phyloP scores from a whole-genome alignment of 169 alveolate genomes.

The Plasmodium malariae region DNA sequence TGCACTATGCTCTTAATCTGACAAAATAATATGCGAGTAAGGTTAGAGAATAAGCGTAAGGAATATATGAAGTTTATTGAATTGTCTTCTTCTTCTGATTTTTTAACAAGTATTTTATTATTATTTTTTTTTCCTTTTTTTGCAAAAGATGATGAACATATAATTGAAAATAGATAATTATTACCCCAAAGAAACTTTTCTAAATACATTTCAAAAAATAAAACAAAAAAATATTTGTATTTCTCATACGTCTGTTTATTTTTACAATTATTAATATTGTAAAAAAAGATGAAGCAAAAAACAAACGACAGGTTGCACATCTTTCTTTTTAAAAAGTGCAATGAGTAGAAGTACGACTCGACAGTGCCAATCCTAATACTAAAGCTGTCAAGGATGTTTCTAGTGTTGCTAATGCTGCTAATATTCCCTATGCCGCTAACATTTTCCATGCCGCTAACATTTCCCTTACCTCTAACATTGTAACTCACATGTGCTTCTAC shows the following conservation, averaged over 20 bases:
- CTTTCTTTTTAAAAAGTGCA: slow-evolving; percentile 1
- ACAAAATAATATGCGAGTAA: background rate
- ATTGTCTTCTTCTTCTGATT: background rate
- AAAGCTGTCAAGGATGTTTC: background rate
- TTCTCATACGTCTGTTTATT: background rate
- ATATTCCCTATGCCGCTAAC: background rate
- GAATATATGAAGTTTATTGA: background rate
- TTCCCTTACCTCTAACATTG: background rate
- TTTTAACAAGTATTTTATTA: background rate
- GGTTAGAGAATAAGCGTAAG: background rate
- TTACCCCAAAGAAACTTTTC: slow-evolving; percentile 20
- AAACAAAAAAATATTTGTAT: background rate
- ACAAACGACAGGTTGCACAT: slow-evolving; percentile 27
- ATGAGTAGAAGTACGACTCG: slow-evolving; percentile 24
- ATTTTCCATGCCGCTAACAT: background rate
- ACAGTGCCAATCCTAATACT: background rate
- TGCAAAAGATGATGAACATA: background rate
- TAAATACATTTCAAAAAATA: slow-evolving; percentile 17
- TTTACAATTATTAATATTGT: background rate
- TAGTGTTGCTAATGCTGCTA: background rate
- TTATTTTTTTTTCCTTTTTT: background rate
- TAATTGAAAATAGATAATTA: background rate
- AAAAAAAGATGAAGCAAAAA: slow-evolving; percentile 30
- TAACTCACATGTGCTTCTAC: no score
- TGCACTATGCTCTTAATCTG: no score